Percentiles rank a stretch among this genome's conserved stretches.
phyloP scores from a whole-genome alignment of 2,329 filamentous ascomycete species.

The Raffaelea ambrosiae region DNA sequence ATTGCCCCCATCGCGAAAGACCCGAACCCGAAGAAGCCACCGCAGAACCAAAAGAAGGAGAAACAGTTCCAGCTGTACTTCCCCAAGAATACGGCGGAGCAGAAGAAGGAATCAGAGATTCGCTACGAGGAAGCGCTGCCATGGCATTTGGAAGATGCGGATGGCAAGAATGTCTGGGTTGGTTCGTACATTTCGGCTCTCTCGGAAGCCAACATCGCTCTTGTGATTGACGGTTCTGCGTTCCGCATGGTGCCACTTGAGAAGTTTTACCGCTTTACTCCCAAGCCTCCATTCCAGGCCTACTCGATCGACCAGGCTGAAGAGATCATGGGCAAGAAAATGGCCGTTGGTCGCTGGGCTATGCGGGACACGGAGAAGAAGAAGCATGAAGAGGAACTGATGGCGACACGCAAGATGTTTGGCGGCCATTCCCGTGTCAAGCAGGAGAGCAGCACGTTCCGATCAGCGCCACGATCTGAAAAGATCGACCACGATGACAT shows the following conservation, averaged over 20 bases:
- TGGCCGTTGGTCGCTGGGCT: conserved; percentile 71
- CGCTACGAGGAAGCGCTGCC: conserved; percentile 93
- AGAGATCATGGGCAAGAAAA: conserved; percentile 70
- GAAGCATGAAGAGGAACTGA: conserved; percentile 50
- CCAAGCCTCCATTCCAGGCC: conserved; percentile 70
- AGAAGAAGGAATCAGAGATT: conserved; percentile 60
- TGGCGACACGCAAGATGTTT: conserved; percentile 45
- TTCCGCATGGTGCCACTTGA: conserved; percentile 88
- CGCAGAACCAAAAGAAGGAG: conserved; percentile 58
- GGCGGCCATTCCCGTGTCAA: conserved; percentile 54
- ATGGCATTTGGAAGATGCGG: conserved; percentile 95
- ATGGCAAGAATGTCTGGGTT: conserved; percentile 90
- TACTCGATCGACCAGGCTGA: conserved; percentile 81
- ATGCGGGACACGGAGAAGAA: conserved; percentile 58
- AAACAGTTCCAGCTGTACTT: conserved; percentile 73
- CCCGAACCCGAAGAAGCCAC: conserved; percentile 30
- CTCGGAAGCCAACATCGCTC: conserved; percentile 75
- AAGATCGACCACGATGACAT: conserved; percentile 63
- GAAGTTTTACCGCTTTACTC: conserved; percentile 86
- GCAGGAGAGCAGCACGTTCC: conserved; percentile 58
- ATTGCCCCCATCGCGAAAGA: conserved; percentile 76
- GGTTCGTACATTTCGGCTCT: conserved; percentile 85
- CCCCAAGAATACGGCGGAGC: conserved; percentile 71
- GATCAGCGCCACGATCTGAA: conserved; percentile 51
- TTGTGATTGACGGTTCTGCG: conserved; percentile 58